A percentile compares a stretch with the other conserved stretches of the same genome.
Conservation (phyloP, 2,329 filamentous ascomycete species). For the Pseudocercospora pini-densiflorae region DNA sequence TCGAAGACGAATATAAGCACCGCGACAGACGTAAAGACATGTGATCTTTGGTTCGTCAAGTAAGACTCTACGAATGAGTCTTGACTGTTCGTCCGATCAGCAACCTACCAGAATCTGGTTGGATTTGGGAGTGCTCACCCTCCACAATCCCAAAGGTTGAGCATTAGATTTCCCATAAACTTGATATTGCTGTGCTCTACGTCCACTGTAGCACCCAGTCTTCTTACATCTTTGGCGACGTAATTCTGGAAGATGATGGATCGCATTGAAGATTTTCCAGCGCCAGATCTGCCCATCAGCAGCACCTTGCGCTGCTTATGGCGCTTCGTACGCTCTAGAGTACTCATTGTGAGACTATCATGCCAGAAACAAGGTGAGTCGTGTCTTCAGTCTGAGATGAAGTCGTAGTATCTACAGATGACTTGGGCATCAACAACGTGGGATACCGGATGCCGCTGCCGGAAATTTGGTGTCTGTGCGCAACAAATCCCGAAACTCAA, state of each 20-base stretch:
- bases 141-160: slow-evolving; percentile 99
- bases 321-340: slow-evolving; percentile 46
- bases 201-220: slow-evolving; percentile 94
- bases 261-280: slow-evolving; percentile 97
- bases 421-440: not conserved
- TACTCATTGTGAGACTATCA: slow-evolving; percentile 30
- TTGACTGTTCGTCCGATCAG: slow-evolving; percentile 62
- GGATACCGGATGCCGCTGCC: not conserved
- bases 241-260: slow-evolving; percentile 99
- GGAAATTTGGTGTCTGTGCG: not conserved
- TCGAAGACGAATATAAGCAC: slow-evolving; percentile 99
- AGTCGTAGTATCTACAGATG: not conserved
- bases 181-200: slow-evolving; percentile 98
- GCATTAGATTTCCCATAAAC: slow-evolving; percentile 94
- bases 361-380: not conserved
- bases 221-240: slow-evolving; percentile 90
- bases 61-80: slow-evolving; percentile 99
- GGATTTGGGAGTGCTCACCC: slow-evolving; percentile 59
- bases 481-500: not conserved
- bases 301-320: slow-evolving; percentile 60
- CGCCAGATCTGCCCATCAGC: slow-evolving; percentile 87
- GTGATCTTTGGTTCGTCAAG: slow-evolving; percentile 89
- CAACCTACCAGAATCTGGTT: slow-evolving; percentile 12
- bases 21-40: slow-evolving; percentile 95
- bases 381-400: not conserved